Percentiles rank a stretch among this genome's conserved stretches.
Evolutionary conservation across 345 rosid genomes (phyloP).

Genomic region (Arabidopsis arenosa): DNA sequence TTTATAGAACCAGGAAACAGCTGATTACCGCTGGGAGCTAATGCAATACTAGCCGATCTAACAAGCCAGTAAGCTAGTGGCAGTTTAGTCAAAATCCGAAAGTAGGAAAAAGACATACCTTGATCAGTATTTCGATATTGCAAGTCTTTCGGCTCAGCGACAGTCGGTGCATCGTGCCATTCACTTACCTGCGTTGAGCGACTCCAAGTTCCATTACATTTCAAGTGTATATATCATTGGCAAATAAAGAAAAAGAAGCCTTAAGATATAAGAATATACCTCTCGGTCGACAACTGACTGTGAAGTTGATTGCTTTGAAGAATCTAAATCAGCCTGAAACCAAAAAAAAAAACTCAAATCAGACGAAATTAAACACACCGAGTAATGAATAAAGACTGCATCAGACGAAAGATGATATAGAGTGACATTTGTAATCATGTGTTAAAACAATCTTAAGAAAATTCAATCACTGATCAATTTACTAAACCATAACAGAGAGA

Average conservation of each 20-base stretch:
- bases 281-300: constrained; percentile 46
- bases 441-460: not conserved
- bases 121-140: constrained; percentile 44
- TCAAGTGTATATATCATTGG: constrained; percentile 4
- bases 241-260: not conserved
- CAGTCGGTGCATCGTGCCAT: constrained; percentile 62
- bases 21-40: not conserved
- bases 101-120: constrained; percentile 42
- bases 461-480: constrained; percentile 13
- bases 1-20: not conserved
- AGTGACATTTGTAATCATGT: not conserved
- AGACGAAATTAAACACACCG: not conserved
- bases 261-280: constrained; percentile 33
- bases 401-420: not conserved
- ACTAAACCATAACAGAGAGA: not conserved
- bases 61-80: not conserved
- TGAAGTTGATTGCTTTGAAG: constrained; percentile 64
- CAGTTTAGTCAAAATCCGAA: not conserved
- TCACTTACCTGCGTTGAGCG: constrained; percentile 46
- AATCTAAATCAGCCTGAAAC: constrained; percentile 63
- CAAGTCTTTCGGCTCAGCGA: constrained; percentile 44
- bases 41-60: not conserved
- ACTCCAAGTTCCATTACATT: constrained; percentile 29
- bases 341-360: not conserved
- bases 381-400: not conserved